Evolutionary conservation across 306 rosid genomes (phyloP), one percentile per base, ranked within the genome.

Genomic region (Cajanus cajan): DNA sequence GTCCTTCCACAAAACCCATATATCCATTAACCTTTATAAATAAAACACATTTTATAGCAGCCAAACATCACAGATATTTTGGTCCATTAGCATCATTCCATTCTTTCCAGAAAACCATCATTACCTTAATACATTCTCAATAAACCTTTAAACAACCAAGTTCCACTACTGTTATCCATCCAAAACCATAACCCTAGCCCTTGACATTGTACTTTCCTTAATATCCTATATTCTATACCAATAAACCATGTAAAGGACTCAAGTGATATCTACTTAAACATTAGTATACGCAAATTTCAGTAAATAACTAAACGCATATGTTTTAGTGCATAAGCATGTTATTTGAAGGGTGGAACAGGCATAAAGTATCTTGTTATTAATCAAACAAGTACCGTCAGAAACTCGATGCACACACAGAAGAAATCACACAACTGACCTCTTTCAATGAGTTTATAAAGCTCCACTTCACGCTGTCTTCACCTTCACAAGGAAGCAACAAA

Each of bases 391-490:
- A 66, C 16, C 68, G 64, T 50, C 40, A 76, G 44, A 24, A 50
- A n/a, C 52, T 73, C 22, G 6, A 2, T n/a, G 41, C 25, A 18
- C 25, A 58, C n/a, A 10, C 3, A 68, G 73, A 63, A 65, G 8
- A 68, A 57, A 50, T 50, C 33, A 72, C 52, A 11, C 52, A 73
- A 74, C 86, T 48, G 34, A 95, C 99, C 99, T 95, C 99, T 84
- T 95, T 95, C 83, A 95, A 71, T 24, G 99, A 95, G 88, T 95
- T 91, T 50, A 95, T 95, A 77, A 86, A 95, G 89, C 90, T 87
- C 98, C 99, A 95, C 78, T 95, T 95, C 54, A 95, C 70, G 64
- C 85, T 90, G 34, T 95, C 98, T 85, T 90, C 99, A 83, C 93
- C 96, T 85, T 95, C 99, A 78, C 96, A 95, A 4, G 99, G 98